phyloP scores from a whole-genome alignment of 305 asterid species.

The Plantago coronopus region DNA sequence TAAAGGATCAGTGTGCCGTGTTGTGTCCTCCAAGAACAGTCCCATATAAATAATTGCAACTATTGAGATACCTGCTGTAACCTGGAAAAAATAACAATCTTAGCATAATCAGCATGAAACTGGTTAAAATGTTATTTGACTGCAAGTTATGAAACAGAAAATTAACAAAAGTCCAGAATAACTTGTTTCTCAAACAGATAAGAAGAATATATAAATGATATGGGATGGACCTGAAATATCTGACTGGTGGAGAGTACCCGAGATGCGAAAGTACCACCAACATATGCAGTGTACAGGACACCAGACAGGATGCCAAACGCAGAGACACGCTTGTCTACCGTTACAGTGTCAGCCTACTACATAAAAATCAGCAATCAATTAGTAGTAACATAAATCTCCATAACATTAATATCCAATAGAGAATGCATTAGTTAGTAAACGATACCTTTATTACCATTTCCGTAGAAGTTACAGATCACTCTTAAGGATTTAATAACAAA shows the following conservation, averaged over 20 bases:
- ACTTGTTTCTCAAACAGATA: not conserved
- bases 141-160: constrained; percentile 3
- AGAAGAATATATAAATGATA: not conserved
- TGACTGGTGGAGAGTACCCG: constrained; percentile 48
- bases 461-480: too few species aligned
- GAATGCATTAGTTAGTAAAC: too few species aligned
- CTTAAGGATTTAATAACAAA: too few species aligned
- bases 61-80: constrained; percentile 40
- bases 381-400: not conserved
- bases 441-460: too few species aligned
- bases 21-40: constrained; percentile 39
- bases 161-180: too few species aligned
- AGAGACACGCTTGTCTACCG: constrained; percentile 43
- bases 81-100: constrained; percentile 28
- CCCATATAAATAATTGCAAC: constrained; percentile 41
- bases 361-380: constrained; percentile 5
- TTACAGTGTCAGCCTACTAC: constrained; percentile 48
- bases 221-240: constrained; percentile 43
- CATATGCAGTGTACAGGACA: constrained; percentile 37
- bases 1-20: constrained; percentile 25
- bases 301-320: constrained; percentile 55
- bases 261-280: constrained; percentile 51
- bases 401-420: too few species aligned
- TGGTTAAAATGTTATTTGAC: not conserved
- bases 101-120: too few species aligned